These are phyloP conservation scores for Neonothopanus nambi DNA, from an alignment of 1,284 basidiomycete genomes.

Conservation along the genomic window DNA sequence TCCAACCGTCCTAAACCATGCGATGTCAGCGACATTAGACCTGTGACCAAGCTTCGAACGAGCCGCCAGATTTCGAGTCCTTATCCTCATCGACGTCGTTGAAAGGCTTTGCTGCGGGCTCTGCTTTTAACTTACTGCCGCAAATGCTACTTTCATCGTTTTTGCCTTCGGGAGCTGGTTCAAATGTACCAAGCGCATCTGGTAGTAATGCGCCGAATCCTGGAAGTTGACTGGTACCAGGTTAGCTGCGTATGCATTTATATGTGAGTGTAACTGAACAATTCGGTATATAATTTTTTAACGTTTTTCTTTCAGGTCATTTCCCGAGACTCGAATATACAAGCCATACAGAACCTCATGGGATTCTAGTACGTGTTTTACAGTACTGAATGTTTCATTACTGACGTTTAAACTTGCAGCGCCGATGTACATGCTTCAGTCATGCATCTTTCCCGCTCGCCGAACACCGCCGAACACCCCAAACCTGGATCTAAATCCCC, in stretches of 20 bases:
- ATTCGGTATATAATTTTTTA: neutral
- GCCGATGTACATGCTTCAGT: slow-evolving; percentile 48
- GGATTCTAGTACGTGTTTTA: slow-evolving; percentile 56
- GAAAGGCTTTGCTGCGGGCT: slow-evolving; percentile 7
- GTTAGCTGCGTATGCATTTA: slow-evolving; percentile 67
- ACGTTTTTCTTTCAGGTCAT: slow-evolving; percentile 48
- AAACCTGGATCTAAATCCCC: slow-evolving; percentile 36
- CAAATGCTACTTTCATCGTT: slow-evolving; percentile 20
- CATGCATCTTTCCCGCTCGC: slow-evolving; percentile 35
- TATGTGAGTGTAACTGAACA: slow-evolving; percentile 50
- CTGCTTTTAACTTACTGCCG: slow-evolving; percentile 16
- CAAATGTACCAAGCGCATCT: neutral
- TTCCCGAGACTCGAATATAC: slow-evolving; percentile 71
- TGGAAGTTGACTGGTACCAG: slow-evolving; percentile 62
- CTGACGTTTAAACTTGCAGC: slow-evolving; percentile 29
- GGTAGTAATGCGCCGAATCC: slow-evolving; percentile 8
- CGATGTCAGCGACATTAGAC: slow-evolving; percentile 3
- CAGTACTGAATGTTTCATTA: neutral
- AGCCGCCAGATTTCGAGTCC: neutral
- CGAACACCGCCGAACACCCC: slow-evolving; percentile 1
- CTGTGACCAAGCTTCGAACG: slow-evolving; percentile 11
- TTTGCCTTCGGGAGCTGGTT: slow-evolving; percentile 13
- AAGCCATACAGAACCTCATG: slow-evolving; percentile 82
- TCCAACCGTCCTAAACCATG: neutral
- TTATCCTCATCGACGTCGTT: slow-evolving; percentile 7